phyloP scores from a whole-genome alignment of 176 grass and related monocot genomes.

The Ananas comosus region DNA sequence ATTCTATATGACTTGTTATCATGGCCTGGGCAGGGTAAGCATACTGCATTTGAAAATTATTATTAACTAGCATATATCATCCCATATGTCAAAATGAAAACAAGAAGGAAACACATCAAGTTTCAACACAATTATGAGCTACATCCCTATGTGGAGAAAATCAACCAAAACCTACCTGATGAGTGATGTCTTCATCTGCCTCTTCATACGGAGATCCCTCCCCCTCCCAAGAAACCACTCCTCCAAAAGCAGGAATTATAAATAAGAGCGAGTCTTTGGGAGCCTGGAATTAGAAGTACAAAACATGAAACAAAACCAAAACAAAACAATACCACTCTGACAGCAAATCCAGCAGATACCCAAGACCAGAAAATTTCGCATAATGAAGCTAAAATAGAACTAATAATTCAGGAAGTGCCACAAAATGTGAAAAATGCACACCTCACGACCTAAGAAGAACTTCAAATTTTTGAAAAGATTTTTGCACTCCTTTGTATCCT shows the following conservation, averaged over 20 bases:
- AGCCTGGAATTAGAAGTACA: conserved; percentile 41
- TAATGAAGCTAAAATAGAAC: no score
- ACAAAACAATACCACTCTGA: not conserved
- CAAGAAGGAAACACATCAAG: conserved; percentile 1
- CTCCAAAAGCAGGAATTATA: conserved; percentile 89
- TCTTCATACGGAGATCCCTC: conserved; percentile 78
- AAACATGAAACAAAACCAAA: not conserved
- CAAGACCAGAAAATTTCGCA: not conserved
- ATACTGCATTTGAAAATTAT: no score
- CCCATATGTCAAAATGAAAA: no score
- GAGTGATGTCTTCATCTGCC: conserved; percentile 57
- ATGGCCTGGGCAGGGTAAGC: no score
- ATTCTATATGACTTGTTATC: no score
- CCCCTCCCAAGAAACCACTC: conserved; percentile 90
- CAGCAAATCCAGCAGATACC: not conserved
- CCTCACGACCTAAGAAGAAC: conserved; percentile 92
- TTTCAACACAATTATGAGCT: conserved; percentile 5
- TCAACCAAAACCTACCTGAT: conserved; percentile 50
- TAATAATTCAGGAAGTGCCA: no score
- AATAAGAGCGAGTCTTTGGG: conserved; percentile 90
- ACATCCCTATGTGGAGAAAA: not conserved
- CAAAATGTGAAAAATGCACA: conserved; percentile 15
- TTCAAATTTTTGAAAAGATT: conserved; percentile 81
- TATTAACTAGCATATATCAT: no score
- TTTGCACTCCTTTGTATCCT: conserved; percentile 58